phyloP scores from a whole-genome alignment of 2,329 filamentous ascomycete genomes.

The Chaetomium globosum region DNA sequence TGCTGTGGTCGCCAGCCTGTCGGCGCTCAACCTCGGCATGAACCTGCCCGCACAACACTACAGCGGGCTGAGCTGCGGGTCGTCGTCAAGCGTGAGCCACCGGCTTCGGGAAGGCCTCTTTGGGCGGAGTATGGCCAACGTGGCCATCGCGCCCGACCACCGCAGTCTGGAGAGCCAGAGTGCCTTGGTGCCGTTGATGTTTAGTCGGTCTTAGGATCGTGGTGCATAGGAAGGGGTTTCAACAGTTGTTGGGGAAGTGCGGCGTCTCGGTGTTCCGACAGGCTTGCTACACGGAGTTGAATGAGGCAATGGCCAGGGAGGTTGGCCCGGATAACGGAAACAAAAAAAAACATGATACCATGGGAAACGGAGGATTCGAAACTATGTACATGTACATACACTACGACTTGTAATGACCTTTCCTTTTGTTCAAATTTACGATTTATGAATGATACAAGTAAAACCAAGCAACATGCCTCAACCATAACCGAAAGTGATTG shows the following conservation, averaged over 20 bases:
- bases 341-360: constrained; percentile 23
- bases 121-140: constrained; percentile 42
- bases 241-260: not conserved
- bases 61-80: constrained; percentile 32
- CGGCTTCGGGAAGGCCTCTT: constrained; percentile 50
- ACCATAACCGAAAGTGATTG: not conserved
- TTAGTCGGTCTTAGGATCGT: constrained; percentile 50
- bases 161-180: constrained; percentile 56
- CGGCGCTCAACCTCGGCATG: constrained; percentile 32
- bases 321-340: not conserved
- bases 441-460: constrained; percentile 16
- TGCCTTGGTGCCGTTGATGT: constrained; percentile 62
- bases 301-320: not conserved
- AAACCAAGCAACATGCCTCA: not conserved
- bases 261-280: not conserved
- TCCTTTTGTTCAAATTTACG: constrained; percentile 24
- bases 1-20: constrained; percentile 41
- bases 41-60: constrained; percentile 16
- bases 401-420: constrained; percentile 33
- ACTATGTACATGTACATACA: not conserved
- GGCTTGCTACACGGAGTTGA: constrained; percentile 6
- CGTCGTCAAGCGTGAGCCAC: constrained; percentile 43
- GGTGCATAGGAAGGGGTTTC: not conserved
- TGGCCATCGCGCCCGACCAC: constrained; percentile 40
- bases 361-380: constrained; percentile 25